These are phyloP conservation scores for Fragaria nilgerrensis DNA, from an alignment of 306 rosid genomes.

Conservation along the genomic window DNA sequence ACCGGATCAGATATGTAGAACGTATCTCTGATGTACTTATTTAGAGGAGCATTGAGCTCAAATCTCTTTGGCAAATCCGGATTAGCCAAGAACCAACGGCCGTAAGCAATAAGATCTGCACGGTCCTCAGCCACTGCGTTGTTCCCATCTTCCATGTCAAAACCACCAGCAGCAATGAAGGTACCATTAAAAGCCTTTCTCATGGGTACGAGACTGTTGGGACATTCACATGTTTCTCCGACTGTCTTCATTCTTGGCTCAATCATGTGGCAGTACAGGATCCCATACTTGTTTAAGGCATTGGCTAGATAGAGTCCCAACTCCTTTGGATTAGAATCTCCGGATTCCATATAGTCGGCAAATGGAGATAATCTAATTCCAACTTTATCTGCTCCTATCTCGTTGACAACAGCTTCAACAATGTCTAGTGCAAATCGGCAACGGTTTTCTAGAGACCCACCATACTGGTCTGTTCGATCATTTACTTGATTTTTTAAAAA, in stretches of 20 bases:
- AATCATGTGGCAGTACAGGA: slow-evolving; percentile 51
- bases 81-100: slow-evolving; percentile 55
- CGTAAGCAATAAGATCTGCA: slow-evolving; percentile 53
- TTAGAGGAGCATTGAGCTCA: slow-evolving; percentile 39
- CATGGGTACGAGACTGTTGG: slow-evolving; percentile 38
- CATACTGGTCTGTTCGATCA: slow-evolving; percentile 30
- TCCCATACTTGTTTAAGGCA: slow-evolving; percentile 32
- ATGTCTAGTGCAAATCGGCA: slow-evolving; percentile 53
- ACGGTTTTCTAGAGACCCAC: slow-evolving; percentile 47
- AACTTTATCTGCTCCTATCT: slow-evolving; percentile 51
- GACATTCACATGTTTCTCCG: slow-evolving; percentile 17
- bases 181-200: slow-evolving; percentile 51
- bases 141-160: slow-evolving; percentile 46
- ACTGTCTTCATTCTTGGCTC: slow-evolving; percentile 64
- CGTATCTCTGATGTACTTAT: slow-evolving; percentile 37
- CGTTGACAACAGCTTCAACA: slow-evolving; percentile 39
- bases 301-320: slow-evolving; percentile 45
- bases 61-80: slow-evolving; percentile 58
- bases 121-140: slow-evolving; percentile 15
- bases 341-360: slow-evolving; percentile 37
- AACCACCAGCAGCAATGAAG: slow-evolving; percentile 59
- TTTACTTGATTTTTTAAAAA: slow-evolving; percentile 27
- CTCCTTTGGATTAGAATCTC: slow-evolving; percentile 53
- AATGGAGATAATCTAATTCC: slow-evolving; percentile 66
- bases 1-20: slow-evolving; percentile 43